These are phyloP conservation scores for Murraya paniculata DNA, from an alignment of 345 rosid species.

Conservation along the genomic window DNA sequence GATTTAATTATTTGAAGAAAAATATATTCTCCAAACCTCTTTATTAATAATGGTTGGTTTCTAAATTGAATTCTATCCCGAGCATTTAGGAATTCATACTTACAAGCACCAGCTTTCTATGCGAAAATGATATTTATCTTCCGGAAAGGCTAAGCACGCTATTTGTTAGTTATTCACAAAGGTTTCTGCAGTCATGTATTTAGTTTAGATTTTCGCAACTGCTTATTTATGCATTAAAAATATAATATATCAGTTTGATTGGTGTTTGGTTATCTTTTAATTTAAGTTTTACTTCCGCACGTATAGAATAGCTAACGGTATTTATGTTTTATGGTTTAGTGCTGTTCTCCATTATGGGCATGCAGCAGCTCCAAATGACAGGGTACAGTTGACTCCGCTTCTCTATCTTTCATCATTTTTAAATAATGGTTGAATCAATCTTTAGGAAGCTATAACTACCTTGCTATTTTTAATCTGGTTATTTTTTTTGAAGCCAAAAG, in stretches of 20 bases:
- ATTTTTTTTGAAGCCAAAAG: background rate
- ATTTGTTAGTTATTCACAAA: background rate
- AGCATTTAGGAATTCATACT: background rate
- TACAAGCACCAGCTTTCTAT: background rate
- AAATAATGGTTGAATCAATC: background rate
- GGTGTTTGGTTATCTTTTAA: background rate
- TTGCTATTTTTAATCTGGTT: background rate
- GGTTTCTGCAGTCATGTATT: background rate
- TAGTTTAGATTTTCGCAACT: background rate
- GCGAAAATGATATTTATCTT: background rate
- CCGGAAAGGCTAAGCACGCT: background rate
- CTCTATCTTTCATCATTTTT: background rate
- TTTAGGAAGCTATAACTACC: background rate
- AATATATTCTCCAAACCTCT: background rate
- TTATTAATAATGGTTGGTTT: background rate
- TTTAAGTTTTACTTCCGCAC: slow-evolving; percentile 5
- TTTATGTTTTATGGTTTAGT: slow-evolving; percentile 38
- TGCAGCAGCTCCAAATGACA: slow-evolving; percentile 98
- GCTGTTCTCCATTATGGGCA: slow-evolving; percentile 97
- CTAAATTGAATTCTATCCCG: background rate
- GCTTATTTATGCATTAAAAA: background rate
- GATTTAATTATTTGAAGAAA: background rate
- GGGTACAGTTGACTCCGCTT: slow-evolving; percentile 37
- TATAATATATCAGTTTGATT: background rate
- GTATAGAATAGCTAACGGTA: slow-evolving; percentile 9